phyloP scores from a whole-genome alignment of 352 stramenopile genomes.

The Thalassiosira livingstoniorum region DNA sequence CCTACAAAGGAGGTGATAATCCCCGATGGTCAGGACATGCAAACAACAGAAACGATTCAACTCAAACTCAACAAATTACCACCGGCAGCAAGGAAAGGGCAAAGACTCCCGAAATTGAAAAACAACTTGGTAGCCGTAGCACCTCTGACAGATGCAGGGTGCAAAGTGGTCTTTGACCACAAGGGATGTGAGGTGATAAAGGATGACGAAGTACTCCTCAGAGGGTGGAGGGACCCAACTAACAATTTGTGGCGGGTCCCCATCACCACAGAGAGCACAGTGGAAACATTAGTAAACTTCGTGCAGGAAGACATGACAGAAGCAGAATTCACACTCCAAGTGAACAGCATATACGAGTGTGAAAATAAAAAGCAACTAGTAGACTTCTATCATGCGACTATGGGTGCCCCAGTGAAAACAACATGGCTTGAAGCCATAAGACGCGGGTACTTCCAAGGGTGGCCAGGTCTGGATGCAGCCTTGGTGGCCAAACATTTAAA shows the following conservation, averaged over 20 bases:
- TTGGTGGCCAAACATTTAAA: neutral
- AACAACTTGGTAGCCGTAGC: constrained; percentile 14
- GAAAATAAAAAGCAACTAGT: constrained; percentile 13
- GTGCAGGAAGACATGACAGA: neutral
- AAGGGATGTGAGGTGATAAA: neutral
- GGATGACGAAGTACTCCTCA: constrained; percentile 4
- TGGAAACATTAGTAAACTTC: too few species aligned
- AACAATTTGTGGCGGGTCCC: constrained; percentile 11
- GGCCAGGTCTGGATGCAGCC: neutral
- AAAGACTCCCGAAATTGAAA: neutral
- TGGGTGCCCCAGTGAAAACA: neutral
- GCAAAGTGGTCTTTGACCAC: constrained; percentile 18
- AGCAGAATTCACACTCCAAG: neutral
- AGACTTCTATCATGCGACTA: constrained; percentile 3
- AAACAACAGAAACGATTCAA: constrained; percentile 2
- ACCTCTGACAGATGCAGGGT: constrained; percentile 1
- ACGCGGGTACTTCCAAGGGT: neutral
- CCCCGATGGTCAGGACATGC: neutral
- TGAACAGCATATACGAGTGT: constrained; percentile 14
- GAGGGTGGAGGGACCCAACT: constrained; percentile 1
- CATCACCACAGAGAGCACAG: too few species aligned
- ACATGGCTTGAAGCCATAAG: constrained; percentile 4
- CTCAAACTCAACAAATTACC: neutral
- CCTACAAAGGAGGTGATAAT: neutral
- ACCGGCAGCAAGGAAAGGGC: neutral